A percentile compares a stretch with the other conserved stretches of the same genome.
phyloP scores from a whole-genome alignment of 2,329 filamentous ascomycete species.

The Trichoderma oligosporum region DNA sequence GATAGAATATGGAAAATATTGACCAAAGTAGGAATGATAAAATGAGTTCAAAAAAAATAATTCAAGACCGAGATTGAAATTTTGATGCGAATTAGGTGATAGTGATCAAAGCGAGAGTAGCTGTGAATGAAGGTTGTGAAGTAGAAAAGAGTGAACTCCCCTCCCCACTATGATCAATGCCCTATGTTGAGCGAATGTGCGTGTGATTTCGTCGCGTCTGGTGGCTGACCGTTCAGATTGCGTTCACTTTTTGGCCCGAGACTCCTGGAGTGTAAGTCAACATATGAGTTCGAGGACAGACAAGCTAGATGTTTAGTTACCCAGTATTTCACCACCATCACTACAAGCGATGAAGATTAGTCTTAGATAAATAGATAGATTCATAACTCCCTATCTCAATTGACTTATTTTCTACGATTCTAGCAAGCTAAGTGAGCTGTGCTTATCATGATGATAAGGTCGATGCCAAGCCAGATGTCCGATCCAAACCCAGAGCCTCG shows the following conservation, averaged over 20 bases:
- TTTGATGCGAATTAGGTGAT: not conserved
- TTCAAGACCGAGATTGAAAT: not conserved
- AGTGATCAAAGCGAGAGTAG: not conserved
- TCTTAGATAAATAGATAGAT: not conserved
- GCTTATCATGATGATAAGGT: not conserved
- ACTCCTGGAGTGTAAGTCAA: not conserved
- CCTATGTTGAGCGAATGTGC: too few relatives aligned
- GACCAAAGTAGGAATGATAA: not conserved
- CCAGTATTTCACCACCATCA: not conserved
- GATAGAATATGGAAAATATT: not conserved
- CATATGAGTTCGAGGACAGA: not conserved
- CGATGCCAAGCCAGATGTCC: conserved; percentile 6
- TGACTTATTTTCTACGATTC: not conserved
- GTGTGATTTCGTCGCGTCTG: not conserved
- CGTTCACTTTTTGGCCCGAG: not conserved
- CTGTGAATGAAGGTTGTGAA: not conserved
- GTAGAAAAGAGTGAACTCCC: not conserved
- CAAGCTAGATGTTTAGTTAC: not conserved
- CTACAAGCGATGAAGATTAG: not conserved
- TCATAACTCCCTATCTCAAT: not conserved
- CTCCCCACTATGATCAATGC: not conserved
- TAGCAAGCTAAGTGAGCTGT: not conserved
- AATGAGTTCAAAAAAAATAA: not conserved
- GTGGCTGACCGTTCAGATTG: conserved; percentile 8
- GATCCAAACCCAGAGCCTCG: not conserved